phyloP scores from a whole-genome alignment of 1,284 basidiomycete species.

The Boletellus deceptivus region DNA sequence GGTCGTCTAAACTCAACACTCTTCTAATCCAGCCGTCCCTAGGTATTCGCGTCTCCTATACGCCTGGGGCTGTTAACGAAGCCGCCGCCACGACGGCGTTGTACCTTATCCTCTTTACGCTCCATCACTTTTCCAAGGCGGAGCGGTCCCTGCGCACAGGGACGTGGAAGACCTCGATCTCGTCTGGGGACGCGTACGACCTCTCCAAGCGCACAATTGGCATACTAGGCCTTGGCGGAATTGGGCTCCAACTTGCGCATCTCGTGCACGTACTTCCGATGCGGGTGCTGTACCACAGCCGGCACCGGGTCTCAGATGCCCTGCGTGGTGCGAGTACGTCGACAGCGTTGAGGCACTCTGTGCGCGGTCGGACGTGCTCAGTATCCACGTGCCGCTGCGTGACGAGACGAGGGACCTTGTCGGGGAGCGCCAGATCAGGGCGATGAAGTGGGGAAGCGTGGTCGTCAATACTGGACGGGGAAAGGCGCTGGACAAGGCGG shows the following conservation, averaged over 20 bases:
- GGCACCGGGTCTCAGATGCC: conserved; percentile 53
- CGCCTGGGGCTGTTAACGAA: conserved; percentile 70
- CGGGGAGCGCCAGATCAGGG: conserved; percentile 73
- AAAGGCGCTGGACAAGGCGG: conserved; percentile 85
- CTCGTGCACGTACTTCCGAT: conserved; percentile 78
- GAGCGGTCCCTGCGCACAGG: conserved; percentile 65
- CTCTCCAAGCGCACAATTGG: conserved; percentile 78
- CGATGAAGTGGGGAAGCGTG: conserved; percentile 77
- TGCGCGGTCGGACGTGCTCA: conserved; percentile 73
- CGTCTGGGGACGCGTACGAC: conserved; percentile 57
- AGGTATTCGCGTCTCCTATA: conserved; percentile 87
- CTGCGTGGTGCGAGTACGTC: conserved; percentile 78
- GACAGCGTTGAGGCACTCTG: conserved; percentile 72
- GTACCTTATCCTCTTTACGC: conserved; percentile 81
- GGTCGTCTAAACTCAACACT: neutral
- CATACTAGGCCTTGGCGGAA: conserved; percentile 89
- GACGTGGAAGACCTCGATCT: conserved; percentile 54
- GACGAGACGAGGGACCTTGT: conserved; percentile 76
- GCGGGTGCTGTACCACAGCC: conserved; percentile 83
- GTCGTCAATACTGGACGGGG: conserved; percentile 91
- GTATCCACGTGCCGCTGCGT: conserved; percentile 69
- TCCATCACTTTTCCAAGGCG: conserved; percentile 73
- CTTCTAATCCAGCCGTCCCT: neutral
- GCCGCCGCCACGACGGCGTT: conserved; percentile 88
- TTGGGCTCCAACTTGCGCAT: conserved; percentile 72